Percentiles rank a stretch among this genome's conserved stretches.
Conservation (phyloP, 140 eudicot genomes). For the Ambrosia hybrid region DNA sequence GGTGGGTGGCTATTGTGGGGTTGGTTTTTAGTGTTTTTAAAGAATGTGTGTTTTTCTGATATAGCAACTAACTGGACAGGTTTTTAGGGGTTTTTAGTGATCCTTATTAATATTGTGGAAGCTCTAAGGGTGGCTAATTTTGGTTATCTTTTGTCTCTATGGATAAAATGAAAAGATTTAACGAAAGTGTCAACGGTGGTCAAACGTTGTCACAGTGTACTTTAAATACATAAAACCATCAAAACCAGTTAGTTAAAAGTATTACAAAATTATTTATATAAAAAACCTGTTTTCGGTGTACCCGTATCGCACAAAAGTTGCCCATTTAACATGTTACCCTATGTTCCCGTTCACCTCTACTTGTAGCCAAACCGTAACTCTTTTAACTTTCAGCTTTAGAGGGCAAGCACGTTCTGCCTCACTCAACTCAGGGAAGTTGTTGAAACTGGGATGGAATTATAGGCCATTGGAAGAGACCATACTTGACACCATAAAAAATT, state of each 20-base stretch:
- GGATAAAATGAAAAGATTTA: neutral
- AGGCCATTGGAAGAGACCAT: slow-evolving; percentile 74
- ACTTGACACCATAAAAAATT: slow-evolving; percentile 49
- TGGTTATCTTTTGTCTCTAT: neutral
- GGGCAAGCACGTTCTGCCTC: slow-evolving; percentile 24
- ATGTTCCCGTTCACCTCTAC: no score
- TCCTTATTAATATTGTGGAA: no score
- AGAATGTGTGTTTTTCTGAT: no score
- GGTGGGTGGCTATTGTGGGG: no score
- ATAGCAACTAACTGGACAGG: no score
- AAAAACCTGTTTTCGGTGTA: no score
- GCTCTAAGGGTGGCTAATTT: neutral
- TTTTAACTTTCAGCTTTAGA: slow-evolving; percentile 35
- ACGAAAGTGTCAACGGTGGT: neutral
- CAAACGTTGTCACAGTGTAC: neutral
- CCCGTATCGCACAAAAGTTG: no score
- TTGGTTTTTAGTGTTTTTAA: no score
- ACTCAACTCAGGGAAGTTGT: slow-evolving; percentile 51
- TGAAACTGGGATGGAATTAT: slow-evolving; percentile 56
- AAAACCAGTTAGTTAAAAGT: no score
- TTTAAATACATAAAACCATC: neutral
- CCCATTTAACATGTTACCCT: no score
- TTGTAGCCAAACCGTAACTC: neutral
- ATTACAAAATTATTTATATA: no score
- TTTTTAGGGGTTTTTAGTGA: no score